phyloP scores from a whole-genome alignment of 768 basidiomycete species.

The Boletus sp. region DNA sequence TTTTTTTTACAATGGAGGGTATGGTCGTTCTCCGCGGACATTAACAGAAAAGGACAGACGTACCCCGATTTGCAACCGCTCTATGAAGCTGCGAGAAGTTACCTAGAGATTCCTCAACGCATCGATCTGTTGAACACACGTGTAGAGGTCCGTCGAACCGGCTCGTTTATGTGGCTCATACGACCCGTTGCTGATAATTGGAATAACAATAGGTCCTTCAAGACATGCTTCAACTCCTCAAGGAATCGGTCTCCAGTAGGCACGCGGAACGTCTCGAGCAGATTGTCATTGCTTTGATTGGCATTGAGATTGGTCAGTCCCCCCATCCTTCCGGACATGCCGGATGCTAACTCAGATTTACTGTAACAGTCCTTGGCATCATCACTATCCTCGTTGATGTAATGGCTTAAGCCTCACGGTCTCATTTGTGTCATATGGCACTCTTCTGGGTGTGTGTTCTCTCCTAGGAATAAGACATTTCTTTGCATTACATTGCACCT shows the following conservation, averaged over 20 bases:
- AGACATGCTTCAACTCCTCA: slow-evolving; percentile 93
- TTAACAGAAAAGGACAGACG: slow-evolving; percentile 48
- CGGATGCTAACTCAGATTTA: slow-evolving; percentile 1
- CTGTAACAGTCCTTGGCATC: slow-evolving; percentile 70
- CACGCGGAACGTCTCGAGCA: slow-evolving; percentile 91
- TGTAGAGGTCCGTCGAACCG: slow-evolving; percentile 64
- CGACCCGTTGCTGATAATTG: slow-evolving; percentile 1
- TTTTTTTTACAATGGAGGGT: slow-evolving; percentile 7
- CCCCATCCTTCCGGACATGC: neutral
- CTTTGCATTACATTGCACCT: slow-evolving; percentile 3
- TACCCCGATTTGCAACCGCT: slow-evolving; percentile 94
- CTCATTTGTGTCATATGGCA: slow-evolving; percentile 12
- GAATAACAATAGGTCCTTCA: slow-evolving; percentile 67
- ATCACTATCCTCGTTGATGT: slow-evolving; percentile 88
- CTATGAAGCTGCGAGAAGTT: slow-evolving; percentile 90
- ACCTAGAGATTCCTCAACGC: slow-evolving; percentile 92
- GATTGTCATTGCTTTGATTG: slow-evolving; percentile 90
- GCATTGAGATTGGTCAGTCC: slow-evolving; percentile 73
- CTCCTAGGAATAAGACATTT: slow-evolving; percentile 2
- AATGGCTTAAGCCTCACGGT: slow-evolving; percentile 40
- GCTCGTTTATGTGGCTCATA: neutral
- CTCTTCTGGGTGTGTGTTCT: neutral
- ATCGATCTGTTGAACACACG: slow-evolving; percentile 91
- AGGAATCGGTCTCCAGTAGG: slow-evolving; percentile 89
- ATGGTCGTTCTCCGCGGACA: slow-evolving; percentile 13